These are phyloP conservation scores for Mucor velutinosus DNA, from an alignment of 371 early-diverging fungal genomes.

Conservation along the genomic window DNA sequence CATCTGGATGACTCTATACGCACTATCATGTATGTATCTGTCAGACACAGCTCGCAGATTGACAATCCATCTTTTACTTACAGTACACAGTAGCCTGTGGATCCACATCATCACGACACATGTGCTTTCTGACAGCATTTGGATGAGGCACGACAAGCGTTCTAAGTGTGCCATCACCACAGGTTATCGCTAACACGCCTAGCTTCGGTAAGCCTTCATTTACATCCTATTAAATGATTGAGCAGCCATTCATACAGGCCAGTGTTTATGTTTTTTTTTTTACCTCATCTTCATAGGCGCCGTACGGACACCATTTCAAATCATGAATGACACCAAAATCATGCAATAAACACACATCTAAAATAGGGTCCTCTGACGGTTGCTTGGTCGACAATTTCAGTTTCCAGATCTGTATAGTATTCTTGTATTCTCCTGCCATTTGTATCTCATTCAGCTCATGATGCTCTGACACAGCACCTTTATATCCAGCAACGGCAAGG, in stretches of 20 bases:
- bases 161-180: slow-evolving; percentile 54
- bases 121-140: slow-evolving; percentile 16
- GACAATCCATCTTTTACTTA: not conserved
- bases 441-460: slow-evolving; percentile 42
- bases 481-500: slow-evolving; percentile 60
- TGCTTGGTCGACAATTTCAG: slow-evolving; percentile 15
- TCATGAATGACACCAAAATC: slow-evolving; percentile 53
- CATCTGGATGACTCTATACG: slow-evolving; percentile 13
- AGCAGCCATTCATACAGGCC: not conserved
- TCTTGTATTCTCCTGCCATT: slow-evolving; percentile 19
- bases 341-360: slow-evolving; percentile 56
- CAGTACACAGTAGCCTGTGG: slow-evolving; percentile 14
- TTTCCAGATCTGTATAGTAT: slow-evolving; percentile 61
- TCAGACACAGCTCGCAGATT: not conserved
- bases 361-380: slow-evolving; percentile 21
- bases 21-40: slow-evolving; percentile 2
- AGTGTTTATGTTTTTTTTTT: not conserved
- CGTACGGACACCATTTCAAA: slow-evolving; percentile 58
- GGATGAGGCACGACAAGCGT: slow-evolving; percentile 58
- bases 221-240: not conserved
- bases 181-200: slow-evolving; percentile 54
- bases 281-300: slow-evolving; percentile 36
- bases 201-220: slow-evolving; percentile 28
- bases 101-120: slow-evolving; percentile 2
- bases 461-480: slow-evolving; percentile 39